Percentiles rank a stretch among this genome's conserved stretches.
Conservation (phyloP, 306 rosid species). For the Astragalus glycyphyllos region DNA sequence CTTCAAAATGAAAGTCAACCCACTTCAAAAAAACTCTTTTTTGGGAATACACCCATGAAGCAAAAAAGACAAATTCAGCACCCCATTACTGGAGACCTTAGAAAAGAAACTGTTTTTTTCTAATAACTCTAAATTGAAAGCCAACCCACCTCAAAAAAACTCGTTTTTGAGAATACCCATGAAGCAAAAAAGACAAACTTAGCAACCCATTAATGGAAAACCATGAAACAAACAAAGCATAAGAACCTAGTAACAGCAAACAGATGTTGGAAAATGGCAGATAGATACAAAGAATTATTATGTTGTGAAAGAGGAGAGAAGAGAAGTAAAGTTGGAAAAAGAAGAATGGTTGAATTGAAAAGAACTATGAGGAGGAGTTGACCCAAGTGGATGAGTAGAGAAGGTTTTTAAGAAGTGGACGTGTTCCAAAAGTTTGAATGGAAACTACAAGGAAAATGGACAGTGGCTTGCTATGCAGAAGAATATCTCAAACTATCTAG, state of each 20-base stretch:
- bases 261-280: no score
- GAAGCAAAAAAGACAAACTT: not conserved
- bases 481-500: conserved; percentile 35
- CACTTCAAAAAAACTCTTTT: no score
- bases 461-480: conserved; percentile 8
- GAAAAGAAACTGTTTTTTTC: conserved; percentile 56
- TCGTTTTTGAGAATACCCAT: not conserved
- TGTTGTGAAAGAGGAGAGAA: not conserved
- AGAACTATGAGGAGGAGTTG: conserved; percentile 13
- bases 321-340: not conserved
- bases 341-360: conserved; percentile 7
- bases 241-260: not conserved
- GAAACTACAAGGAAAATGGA: conserved; percentile 33
- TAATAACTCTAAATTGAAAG: conserved; percentile 3
- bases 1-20: not conserved
- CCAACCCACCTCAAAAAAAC: conserved; percentile 17
- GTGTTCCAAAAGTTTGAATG: conserved; percentile 28
- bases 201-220: not conserved
- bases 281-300: not conserved
- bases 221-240: not conserved
- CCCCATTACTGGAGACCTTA: conserved; percentile 39
- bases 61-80: not conserved
- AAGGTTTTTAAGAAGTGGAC: conserved; percentile 22
- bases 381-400: conserved; percentile 12
- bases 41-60: conserved; percentile 17